Evolutionary conservation across 768 basidiomycete genomes (phyloP).

Genomic region (Mycena rosella): DNA sequence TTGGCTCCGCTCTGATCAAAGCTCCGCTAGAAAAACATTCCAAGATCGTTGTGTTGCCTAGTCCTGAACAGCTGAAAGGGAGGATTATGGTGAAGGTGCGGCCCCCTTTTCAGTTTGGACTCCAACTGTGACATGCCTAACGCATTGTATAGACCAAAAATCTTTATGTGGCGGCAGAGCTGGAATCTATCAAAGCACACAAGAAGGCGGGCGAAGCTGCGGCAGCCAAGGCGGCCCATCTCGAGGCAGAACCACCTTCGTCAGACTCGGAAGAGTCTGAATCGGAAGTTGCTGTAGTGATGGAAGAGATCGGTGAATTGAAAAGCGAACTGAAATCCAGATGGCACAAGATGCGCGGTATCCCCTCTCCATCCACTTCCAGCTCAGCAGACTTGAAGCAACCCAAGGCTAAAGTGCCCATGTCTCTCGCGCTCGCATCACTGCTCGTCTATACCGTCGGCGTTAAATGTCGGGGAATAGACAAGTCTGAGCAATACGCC

Average conservation of each 20-base stretch:
- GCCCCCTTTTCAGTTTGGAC: conserved; percentile 47
- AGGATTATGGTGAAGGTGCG: conserved; percentile 86
- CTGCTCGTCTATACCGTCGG: conserved; percentile 97
- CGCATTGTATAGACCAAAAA: conserved; percentile 74
- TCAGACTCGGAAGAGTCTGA: conserved; percentile 43
- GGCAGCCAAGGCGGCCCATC: conserved; percentile 40
- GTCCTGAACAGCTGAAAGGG: conserved; percentile 84
- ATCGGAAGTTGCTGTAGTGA: conserved; percentile 38
- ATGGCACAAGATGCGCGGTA: conserved; percentile 44
- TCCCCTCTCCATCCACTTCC: conserved; percentile 35
- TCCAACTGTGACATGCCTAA: not conserved
- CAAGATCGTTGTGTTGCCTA: conserved; percentile 73
- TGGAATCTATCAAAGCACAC: conserved; percentile 69
- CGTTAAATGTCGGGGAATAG: conserved; percentile 94
- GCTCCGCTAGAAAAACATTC: conserved; percentile 58
- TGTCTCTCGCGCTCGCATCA: conserved; percentile 79
- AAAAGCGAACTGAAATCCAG: conserved; percentile 42
- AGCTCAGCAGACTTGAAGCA: conserved; percentile 21
- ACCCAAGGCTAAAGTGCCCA: conserved; percentile 67
- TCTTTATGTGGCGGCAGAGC: conserved; percentile 64
- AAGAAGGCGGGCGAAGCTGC: conserved; percentile 29
- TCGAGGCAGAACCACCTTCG: conserved; percentile 41
- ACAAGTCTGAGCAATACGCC: conserved; percentile 89
- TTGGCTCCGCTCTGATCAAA: conserved; percentile 56
- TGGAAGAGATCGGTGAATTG: conserved; percentile 37